Evolutionary conservation across 345 rosid species (phyloP), one percentile per base, ranked within the genome.

Genomic region (Acer campestre): DNA sequence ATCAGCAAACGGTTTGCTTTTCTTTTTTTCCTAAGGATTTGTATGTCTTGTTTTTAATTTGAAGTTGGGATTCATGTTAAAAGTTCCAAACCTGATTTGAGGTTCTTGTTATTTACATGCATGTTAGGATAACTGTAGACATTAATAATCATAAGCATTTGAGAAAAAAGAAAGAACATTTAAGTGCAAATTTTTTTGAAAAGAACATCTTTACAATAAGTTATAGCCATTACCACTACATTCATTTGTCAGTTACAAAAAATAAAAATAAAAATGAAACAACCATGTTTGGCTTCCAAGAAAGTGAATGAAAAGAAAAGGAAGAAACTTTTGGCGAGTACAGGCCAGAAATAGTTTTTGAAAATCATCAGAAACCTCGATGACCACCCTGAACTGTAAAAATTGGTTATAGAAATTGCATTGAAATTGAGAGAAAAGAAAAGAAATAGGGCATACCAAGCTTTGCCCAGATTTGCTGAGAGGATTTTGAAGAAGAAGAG

Each of bases 391-490:
- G 46, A 42, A 35, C 38, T 35, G 38, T 35, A 35, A 3, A 35
- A 35, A 35, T 35, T 35, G 6, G 38, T 35, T 35, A 35, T 1
- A 35, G 38, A 35, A 35, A 42, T 12, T 16, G 16, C 4, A 18
- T 18, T 58, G 27, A 11, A 74, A 17, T 14, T n/a, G 23, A 9
- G 10, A 68, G 56, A 46, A 63, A 75, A 4, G 31, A 12, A 46
- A 68, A 70, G 51, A 62, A 55, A 66, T 7, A 17, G 25, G 25
- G 22, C 56, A 51, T 76, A 88, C 92, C 92, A 11, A 88, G 85
- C 82, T 85, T 88, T 16, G 90, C 92, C 92, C 90, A 88, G 73
- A 85, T 79, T n/a, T 70, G 80, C 51, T 79, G 67, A 13, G 82
- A 85, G 62, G 73, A 61, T 14, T 67, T 80, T 1, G 83, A 76